phyloP scores from a whole-genome alignment of 2,329 filamentous ascomycete genomes.

The Phialemoniopsis sp. region DNA sequence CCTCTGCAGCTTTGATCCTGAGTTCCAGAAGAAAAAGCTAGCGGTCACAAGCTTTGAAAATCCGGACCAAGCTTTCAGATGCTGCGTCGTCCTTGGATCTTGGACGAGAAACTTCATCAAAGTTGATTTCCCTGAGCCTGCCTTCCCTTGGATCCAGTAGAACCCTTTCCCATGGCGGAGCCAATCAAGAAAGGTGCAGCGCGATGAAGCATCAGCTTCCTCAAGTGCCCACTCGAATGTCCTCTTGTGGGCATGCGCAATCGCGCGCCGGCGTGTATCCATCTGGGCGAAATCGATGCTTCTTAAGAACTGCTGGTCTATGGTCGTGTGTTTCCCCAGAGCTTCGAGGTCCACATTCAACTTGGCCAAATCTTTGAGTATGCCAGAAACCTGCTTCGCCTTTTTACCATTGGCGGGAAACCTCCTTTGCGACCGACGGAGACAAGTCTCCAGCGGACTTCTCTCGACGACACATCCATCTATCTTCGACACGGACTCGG shows the following conservation, averaged over 20 bases:
- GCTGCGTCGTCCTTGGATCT: constrained; percentile 8
- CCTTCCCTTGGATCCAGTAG: constrained; percentile 31
- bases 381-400: too few species aligned
- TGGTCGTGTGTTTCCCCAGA: too few species aligned
- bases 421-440: too few species aligned
- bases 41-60: constrained; percentile 13
- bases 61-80: constrained; percentile 21
- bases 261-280: too few species aligned
- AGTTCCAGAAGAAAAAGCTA: constrained; percentile 29
- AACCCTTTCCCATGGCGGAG: constrained; percentile 13
- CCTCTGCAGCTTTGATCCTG: constrained; percentile 23
- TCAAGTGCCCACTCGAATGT: constrained; percentile 10
- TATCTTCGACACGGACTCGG: too few species aligned
- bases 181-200: constrained; percentile 14
- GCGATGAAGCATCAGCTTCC: not conserved
- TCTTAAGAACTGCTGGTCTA: too few species aligned
- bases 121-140: constrained; percentile 36
- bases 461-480: too few species aligned
- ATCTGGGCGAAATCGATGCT: too few species aligned
- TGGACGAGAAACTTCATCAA: constrained; percentile 29
- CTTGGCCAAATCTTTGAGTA: too few species aligned
- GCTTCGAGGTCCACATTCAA: too few species aligned
- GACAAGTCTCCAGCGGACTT: too few species aligned
- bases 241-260: constrained; percentile 4
- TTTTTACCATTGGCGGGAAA: too few species aligned